Evolutionary conservation across 148 eudicot species (phyloP).

Genomic region (Vaccinium vitisidaea): DNA sequence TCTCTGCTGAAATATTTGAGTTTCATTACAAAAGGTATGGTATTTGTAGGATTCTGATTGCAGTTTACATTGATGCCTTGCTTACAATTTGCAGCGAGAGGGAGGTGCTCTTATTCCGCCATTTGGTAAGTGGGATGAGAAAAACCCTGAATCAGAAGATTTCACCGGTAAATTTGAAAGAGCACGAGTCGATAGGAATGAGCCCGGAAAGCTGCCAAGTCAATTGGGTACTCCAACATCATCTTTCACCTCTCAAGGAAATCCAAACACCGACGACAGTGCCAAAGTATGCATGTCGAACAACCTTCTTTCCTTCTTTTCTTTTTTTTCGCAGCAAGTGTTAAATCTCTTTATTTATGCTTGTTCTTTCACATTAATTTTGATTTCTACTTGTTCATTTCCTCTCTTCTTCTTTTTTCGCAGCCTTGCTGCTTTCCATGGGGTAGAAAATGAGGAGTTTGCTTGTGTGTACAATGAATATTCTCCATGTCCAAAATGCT

Average conservation of each 20-base stretch:
- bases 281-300: neutral
- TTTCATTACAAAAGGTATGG: neutral
- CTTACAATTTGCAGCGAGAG: slow-evolving; percentile 32
- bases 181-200: slow-evolving; percentile 33
- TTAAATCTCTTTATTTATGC: neutral
- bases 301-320: neutral
- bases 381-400: slow-evolving; percentile 5
- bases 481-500: too few species aligned
- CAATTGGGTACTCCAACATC: neutral
- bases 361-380: neutral
- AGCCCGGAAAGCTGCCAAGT: slow-evolving; percentile 19
- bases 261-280: neutral
- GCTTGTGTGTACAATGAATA: neutral
- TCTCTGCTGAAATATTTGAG: too few species aligned
- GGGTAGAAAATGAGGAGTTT: slow-evolving; percentile 22
- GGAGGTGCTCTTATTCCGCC: slow-evolving; percentile 47
- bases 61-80: too few species aligned
- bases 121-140: slow-evolving; percentile 57
- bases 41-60: too few species aligned
- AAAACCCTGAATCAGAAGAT: slow-evolving; percentile 40
- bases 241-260: slow-evolving; percentile 1
- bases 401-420: neutral
- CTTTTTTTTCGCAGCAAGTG: neutral
- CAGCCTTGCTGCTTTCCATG: slow-evolving; percentile 42
- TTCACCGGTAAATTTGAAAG: slow-evolving; percentile 42